Conservation (phyloP, 2,329 filamentous ascomycete genomes). For the Ustilaginoidea virens region DNA sequence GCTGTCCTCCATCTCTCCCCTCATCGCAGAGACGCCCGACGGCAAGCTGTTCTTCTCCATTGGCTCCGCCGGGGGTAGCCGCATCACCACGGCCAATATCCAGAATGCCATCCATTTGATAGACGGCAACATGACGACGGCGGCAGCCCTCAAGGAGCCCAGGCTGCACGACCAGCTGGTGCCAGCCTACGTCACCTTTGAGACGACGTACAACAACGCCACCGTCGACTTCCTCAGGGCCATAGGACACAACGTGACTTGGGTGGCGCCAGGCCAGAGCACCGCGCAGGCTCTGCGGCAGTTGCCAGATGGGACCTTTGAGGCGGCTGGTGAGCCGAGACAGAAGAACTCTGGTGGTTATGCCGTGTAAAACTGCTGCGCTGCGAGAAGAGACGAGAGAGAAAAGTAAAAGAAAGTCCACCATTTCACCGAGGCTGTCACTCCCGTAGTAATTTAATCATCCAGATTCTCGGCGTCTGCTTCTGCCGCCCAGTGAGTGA, state of each 20-base stretch:
- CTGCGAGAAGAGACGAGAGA: no score
- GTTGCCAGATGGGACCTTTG: conserved; percentile 50
- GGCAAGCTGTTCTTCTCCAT: conserved; percentile 55
- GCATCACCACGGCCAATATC: conserved; percentile 73
- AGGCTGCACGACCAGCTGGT: conserved; percentile 72
- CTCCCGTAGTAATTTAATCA: no score
- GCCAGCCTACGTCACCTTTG: conserved; percentile 53
- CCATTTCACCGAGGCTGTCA: no score
- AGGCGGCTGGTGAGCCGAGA: conserved; percentile 71
- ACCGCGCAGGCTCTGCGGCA: conserved; percentile 58
- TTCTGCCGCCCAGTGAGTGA: no score
- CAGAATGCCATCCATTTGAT: conserved; percentile 64
- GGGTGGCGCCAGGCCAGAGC: conserved; percentile 49
- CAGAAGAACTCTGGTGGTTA: conserved; percentile 59
- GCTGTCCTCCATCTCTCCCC: conserved; percentile 60
- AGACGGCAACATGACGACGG: conserved; percentile 45
- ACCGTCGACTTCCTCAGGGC: conserved; percentile 51
- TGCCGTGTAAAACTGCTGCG: conserved; percentile 29
- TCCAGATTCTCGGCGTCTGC: no score
- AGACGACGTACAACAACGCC: conserved; percentile 54
- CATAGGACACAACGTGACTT: conserved; percentile 61
- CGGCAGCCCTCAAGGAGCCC: conserved; percentile 49
- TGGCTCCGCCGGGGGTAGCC: conserved; percentile 67
- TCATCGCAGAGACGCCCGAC: conserved; percentile 59
- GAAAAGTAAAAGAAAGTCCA: no score